These are phyloP conservation scores for Ceratonia siliqua DNA, from an alignment of 306 rosid species.

Conservation along the genomic window DNA sequence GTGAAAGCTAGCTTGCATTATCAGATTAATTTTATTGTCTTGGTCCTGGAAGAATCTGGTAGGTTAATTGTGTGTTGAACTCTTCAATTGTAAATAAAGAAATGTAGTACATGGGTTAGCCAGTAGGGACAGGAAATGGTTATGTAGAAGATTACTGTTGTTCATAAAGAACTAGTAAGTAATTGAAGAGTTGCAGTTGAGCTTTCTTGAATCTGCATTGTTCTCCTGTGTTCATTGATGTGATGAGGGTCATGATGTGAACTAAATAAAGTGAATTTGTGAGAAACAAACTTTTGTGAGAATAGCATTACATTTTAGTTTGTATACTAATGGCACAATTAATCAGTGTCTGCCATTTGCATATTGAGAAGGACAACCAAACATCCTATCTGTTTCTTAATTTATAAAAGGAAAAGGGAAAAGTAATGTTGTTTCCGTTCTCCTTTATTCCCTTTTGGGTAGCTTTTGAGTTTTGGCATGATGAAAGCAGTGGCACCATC, in stretches of 20 bases:
- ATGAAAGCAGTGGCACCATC: too few relatives aligned
- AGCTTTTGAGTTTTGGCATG: too few relatives aligned
- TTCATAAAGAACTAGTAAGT: too few relatives aligned
- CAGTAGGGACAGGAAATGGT: neutral
- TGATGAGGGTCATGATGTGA: too few relatives aligned
- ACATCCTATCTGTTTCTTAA: neutral
- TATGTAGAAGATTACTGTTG: neutral
- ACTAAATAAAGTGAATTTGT: too few relatives aligned
- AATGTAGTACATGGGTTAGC: neutral
- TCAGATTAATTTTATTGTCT: neutral
- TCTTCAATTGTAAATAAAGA: neutral
- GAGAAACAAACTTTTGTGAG: too few relatives aligned
- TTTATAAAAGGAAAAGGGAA: neutral
- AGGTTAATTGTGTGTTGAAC: neutral
- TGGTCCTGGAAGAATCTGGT: neutral
- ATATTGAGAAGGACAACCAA: neutral
- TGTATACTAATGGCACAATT: too few relatives aligned
- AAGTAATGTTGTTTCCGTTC: too few relatives aligned
- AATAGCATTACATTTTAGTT: too few relatives aligned
- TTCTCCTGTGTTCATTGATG: neutral
- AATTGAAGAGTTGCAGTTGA: neutral
- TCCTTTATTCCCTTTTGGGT: too few relatives aligned
- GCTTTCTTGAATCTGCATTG: neutral
- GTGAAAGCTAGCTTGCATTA: neutral
- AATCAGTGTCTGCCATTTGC: neutral